These are phyloP conservation scores for Curvularia sp. DNA, from an alignment of 2,329 filamentous ascomycete genomes.

Conservation along the genomic window DNA sequence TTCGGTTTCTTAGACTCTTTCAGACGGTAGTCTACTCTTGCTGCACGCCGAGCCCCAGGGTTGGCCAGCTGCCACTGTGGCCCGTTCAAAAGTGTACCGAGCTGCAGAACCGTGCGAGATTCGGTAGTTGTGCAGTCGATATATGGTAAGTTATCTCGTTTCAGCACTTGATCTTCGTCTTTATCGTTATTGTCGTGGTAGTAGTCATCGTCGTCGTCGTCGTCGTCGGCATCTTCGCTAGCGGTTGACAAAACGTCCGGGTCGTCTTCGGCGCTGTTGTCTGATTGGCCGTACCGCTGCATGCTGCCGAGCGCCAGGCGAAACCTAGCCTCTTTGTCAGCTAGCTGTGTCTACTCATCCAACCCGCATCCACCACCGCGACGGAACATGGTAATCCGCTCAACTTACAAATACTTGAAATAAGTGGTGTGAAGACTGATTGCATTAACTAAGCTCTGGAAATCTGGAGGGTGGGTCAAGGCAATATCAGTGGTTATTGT, in stretches of 20 bases:
- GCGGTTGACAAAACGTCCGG: slow-evolving; percentile 15
- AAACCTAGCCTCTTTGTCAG: slow-evolving; percentile 29
- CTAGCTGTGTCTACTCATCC: slow-evolving; percentile 10
- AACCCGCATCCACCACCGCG: slow-evolving; percentile 10
- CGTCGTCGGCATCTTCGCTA: slow-evolving; percentile 13
- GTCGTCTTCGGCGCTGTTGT: slow-evolving; percentile 22
- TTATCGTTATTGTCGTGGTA: slow-evolving; percentile 14
- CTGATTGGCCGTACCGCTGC: slow-evolving; percentile 35
- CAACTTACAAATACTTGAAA: slow-evolving; percentile 2
- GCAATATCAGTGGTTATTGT: not conserved
- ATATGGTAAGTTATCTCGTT: not conserved
- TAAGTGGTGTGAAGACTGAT: not conserved
- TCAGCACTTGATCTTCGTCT: slow-evolving; percentile 11
- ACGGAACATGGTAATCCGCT: not conserved
- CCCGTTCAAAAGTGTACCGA: slow-evolving; percentile 6
- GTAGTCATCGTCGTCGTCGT: slow-evolving; percentile 15
- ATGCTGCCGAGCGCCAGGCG: slow-evolving; percentile 40
- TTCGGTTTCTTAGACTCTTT: not conserved
- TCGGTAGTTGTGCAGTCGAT: not conserved
- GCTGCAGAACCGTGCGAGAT: not conserved
- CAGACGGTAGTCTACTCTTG: slow-evolving; percentile 18
- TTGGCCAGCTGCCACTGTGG: slow-evolving; percentile 14
- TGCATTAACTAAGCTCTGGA: not conserved
- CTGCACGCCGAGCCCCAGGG: slow-evolving; percentile 5
- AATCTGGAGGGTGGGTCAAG: not conserved